Evolutionary conservation across 352 stramenopile species (phyloP).

Genomic region (Pythium grandisporangium): DNA sequence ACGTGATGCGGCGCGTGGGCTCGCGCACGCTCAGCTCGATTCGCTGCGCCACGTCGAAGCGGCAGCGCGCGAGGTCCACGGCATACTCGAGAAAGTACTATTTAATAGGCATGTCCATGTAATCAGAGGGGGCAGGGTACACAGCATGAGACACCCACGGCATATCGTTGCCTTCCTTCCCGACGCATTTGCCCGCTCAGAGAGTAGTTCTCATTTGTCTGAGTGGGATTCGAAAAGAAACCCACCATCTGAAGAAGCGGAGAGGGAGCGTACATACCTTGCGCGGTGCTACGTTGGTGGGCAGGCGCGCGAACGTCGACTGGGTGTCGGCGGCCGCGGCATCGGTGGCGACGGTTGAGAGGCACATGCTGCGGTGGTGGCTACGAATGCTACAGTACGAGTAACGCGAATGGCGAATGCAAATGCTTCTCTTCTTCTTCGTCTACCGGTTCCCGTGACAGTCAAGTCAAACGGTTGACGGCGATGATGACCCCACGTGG

Average conservation of each 20-base stretch:
- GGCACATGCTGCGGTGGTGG: constrained; percentile 13
- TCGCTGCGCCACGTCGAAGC: constrained; percentile 59
- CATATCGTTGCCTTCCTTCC: no score
- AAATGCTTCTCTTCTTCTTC: no score
- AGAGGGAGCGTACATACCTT: constrained; percentile 15
- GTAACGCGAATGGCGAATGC: no score
- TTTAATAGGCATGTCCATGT: background rate
- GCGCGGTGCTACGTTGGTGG: constrained; percentile 35
- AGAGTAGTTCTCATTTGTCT: no score
- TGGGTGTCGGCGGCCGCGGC: background rate
- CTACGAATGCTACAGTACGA: no score
- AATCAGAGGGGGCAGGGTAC: background rate
- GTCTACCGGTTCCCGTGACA: no score
- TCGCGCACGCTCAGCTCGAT: constrained; percentile 55
- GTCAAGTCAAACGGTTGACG: no score
- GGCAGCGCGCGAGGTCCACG: constrained; percentile 61
- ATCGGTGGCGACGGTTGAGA: constrained; percentile 2
- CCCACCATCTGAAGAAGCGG: no score
- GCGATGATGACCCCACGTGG: no score
- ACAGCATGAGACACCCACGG: no score
- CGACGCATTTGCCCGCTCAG: no score
- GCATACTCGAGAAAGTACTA: constrained; percentile 77
- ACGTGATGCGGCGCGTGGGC: constrained; percentile 70
- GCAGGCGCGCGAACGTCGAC: constrained; percentile 56
- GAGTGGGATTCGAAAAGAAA: no score